These are phyloP conservation scores for Boletus pseudo-olivaceus DNA, from an alignment of 768 basidiomycete genomes.

Conservation along the genomic window DNA sequence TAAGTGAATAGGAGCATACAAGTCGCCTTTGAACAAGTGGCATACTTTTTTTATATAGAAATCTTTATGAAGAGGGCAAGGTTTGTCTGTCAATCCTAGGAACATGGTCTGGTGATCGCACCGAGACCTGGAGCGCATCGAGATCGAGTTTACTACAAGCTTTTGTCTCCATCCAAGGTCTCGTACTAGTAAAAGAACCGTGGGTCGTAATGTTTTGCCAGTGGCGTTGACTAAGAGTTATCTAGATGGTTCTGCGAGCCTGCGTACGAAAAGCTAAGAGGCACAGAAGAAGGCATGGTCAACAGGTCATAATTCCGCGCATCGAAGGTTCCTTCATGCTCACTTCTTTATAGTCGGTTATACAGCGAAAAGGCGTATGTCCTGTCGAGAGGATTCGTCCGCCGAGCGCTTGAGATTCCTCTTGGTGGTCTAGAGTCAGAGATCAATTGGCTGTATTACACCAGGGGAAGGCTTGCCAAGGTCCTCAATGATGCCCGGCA, in stretches of 20 bases:
- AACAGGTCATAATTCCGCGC: constrained; percentile 56
- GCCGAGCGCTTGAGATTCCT: constrained; percentile 82
- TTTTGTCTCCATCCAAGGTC: constrained; percentile 89
- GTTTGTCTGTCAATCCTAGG: constrained; percentile 90
- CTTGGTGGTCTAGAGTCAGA: constrained; percentile 68
- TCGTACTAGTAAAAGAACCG: constrained; percentile 91
- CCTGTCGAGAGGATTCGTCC: constrained; percentile 83
- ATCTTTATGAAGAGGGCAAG: constrained; percentile 94
- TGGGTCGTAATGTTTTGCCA: constrained; percentile 40
- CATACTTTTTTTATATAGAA: constrained; percentile 42
- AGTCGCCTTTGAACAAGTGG: not conserved
- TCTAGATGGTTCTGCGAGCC: constrained; percentile 87
- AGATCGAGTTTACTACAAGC: constrained; percentile 88
- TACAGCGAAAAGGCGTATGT: constrained; percentile 95
- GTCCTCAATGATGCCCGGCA: constrained; percentile 59
- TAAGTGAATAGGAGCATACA: constrained; percentile 36
- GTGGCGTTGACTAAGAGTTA: constrained; percentile 2
- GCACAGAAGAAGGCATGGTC: constrained; percentile 84
- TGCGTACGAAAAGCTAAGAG: constrained; percentile 87
- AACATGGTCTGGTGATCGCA: constrained; percentile 88
- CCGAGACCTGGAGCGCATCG: constrained; percentile 81
- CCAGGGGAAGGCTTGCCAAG: constrained; percentile 59
- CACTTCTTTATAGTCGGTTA: constrained; percentile 56
- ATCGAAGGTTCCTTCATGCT: not conserved
- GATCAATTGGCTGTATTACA: constrained; percentile 70